Evolutionary conservation across 208 protist genomes (phyloP).

Genomic region (Trypanosoma melophagium): DNA sequence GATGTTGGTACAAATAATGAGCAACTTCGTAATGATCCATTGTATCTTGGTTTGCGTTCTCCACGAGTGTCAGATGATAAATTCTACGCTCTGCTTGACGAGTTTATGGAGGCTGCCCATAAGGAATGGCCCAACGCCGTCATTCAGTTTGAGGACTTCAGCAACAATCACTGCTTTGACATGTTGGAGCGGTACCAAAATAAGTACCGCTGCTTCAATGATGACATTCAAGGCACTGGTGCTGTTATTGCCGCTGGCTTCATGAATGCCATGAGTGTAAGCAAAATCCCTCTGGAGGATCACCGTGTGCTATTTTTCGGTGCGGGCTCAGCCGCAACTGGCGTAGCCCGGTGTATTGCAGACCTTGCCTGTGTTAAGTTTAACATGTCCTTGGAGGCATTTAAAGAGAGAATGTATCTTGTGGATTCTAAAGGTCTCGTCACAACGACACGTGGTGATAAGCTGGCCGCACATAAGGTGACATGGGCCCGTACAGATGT

Average conservation of each 20-base stretch:
- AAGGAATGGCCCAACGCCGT: constrained; percentile 70
- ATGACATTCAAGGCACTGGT: constrained; percentile 97
- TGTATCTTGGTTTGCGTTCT: constrained; percentile 78
- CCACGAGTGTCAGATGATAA: constrained; percentile 37
- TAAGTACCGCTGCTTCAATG: constrained; percentile 94
- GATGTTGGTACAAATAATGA: constrained; percentile 90
- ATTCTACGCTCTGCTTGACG: constrained; percentile 85
- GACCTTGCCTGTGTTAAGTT: constrained; percentile 59
- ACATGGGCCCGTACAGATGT: constrained; percentile 84
- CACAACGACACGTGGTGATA: constrained; percentile 77
- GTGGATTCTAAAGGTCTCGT: constrained; percentile 93
- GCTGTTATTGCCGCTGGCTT: constrained; percentile 93
- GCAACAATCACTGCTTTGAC: constrained; percentile 88
- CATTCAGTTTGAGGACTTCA: constrained; percentile 96
- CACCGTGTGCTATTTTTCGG: constrained; percentile 90
- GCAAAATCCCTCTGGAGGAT: constrained; percentile 25
- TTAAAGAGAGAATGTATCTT: constrained; percentile 88
- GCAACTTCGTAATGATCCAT: constrained; percentile 51
- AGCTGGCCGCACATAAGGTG: constrained; percentile 86
- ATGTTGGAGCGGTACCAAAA: constrained; percentile 89
- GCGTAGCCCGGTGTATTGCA: constrained; percentile 94
- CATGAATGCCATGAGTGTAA: constrained; percentile 79
- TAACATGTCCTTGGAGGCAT: constrained; percentile 70
- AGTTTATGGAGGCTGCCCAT: constrained; percentile 77
- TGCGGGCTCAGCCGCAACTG: constrained; percentile 92